phyloP scores from a whole-genome alignment of 345 rosid species.

The Cochlearia excelsa region DNA sequence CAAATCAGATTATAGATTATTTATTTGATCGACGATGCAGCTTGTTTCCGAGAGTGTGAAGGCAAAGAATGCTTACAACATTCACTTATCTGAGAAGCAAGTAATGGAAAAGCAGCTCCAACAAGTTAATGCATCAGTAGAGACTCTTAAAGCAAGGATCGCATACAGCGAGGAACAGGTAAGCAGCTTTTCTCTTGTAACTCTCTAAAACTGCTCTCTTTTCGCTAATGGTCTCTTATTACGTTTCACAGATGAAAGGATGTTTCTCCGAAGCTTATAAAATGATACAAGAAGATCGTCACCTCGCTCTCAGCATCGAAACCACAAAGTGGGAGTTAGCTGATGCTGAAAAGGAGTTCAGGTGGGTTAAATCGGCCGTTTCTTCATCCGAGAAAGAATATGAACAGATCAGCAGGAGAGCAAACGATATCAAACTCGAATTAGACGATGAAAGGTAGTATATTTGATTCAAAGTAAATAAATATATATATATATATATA shows the following conservation, averaged over 20 bases:
- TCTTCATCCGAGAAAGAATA: slow-evolving; percentile 77
- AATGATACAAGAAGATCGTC: slow-evolving; percentile 70
- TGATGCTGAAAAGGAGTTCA: slow-evolving; percentile 83
- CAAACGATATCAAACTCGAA: slow-evolving; percentile 50
- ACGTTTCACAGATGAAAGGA: slow-evolving; percentile 65
- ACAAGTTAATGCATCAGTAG: slow-evolving; percentile 57
- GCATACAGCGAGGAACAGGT: slow-evolving; percentile 77
- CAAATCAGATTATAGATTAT: background rate
- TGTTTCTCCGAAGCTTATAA: slow-evolving; percentile 59
- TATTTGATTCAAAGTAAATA: too few species aligned
- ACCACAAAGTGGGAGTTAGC: slow-evolving; percentile 69
- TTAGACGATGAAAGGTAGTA: slow-evolving; percentile 65
- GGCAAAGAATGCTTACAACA: slow-evolving; percentile 67
- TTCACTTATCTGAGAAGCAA: slow-evolving; percentile 76
- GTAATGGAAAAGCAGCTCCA: slow-evolving; percentile 68
- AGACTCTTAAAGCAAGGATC: slow-evolving; percentile 59
- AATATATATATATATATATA: too few species aligned
- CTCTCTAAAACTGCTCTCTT: background rate
- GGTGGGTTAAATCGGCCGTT: slow-evolving; percentile 72
- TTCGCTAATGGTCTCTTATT: slow-evolving; percentile 8
- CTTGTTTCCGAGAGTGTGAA: slow-evolving; percentile 98
- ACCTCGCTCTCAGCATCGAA: slow-evolving; percentile 56
- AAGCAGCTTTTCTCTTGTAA: slow-evolving; percentile 11
- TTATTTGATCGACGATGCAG: slow-evolving; percentile 44
- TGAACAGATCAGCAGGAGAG: slow-evolving; percentile 64